phyloP scores from a whole-genome alignment of 768 basidiomycete genomes.

The Calocybe indica region DNA sequence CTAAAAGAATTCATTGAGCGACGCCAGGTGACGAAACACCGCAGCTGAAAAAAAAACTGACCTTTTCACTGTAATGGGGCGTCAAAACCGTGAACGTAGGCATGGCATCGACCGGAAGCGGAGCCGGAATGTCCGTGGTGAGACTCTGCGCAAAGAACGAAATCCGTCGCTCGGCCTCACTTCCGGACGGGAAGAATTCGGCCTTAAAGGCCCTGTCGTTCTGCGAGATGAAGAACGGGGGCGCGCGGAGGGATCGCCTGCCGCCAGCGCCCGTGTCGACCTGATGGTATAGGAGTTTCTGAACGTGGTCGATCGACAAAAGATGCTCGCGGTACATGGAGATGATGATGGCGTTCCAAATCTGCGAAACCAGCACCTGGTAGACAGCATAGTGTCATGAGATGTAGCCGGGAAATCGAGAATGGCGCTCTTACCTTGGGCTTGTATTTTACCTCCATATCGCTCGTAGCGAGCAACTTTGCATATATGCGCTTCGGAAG shows the following conservation, averaged over 20 bases:
- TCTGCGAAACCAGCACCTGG: constrained; percentile 94
- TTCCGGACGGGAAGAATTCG: constrained; percentile 92
- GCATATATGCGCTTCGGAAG: constrained; percentile 96
- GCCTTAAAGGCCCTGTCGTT: constrained; percentile 72
- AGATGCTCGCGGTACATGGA: constrained; percentile 99
- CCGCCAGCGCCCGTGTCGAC: constrained; percentile 77
- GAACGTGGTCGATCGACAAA: constrained; percentile 98
- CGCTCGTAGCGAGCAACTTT: constrained; percentile 86
- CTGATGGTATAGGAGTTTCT: constrained; percentile 96
- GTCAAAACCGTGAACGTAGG: constrained; percentile 98
- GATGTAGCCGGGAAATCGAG: neutral
- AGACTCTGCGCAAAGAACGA: constrained; percentile 99
- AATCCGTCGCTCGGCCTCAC: constrained; percentile 95
- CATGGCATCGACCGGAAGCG: constrained; percentile 98
- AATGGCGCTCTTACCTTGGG: constrained; percentile 69
- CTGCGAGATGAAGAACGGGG: constrained; percentile 97
- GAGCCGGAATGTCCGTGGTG: constrained; percentile 90
- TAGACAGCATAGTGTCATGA: constrained; percentile 2
- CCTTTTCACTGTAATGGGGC: constrained; percentile 98
- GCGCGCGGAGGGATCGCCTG: constrained; percentile 87
- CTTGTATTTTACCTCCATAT: constrained; percentile 99
- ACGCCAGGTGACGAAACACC: neutral
- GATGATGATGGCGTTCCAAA: constrained; percentile 99
- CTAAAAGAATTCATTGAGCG: constrained; percentile 25
- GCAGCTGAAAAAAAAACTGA: constrained; percentile 20